Evolutionary conservation across 169 alveolate species (phyloP).

Genomic region (Cytauxzoon felis): DNA sequence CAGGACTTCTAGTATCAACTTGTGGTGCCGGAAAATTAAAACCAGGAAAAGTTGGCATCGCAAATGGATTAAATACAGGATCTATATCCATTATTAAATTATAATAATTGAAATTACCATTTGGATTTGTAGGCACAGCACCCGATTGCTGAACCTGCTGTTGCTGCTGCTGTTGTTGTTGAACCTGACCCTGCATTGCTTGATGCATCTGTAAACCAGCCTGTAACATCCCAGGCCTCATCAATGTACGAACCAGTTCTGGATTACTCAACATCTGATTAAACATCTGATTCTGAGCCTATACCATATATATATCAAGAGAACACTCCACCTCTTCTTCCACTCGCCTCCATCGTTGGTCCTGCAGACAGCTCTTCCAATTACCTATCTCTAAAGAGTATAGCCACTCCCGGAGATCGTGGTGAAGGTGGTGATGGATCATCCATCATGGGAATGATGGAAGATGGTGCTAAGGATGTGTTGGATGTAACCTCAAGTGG

Average conservation of each 20-base stretch:
- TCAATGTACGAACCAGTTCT: slow-evolving; percentile 76
- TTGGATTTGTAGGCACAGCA: too few relatives aligned
- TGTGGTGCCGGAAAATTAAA: slow-evolving; percentile 32
- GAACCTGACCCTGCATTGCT: slow-evolving; percentile 53
- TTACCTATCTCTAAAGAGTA: too few relatives aligned
- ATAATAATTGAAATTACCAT: too few relatives aligned
- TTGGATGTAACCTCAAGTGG: too few relatives aligned
- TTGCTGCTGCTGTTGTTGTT: neutral
- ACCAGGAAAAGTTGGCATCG: slow-evolving; percentile 21
- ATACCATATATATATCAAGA: neutral
- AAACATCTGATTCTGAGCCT: slow-evolving; percentile 75
- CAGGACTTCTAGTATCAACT: slow-evolving; percentile 72
- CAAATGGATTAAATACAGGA: slow-evolving; percentile 12
- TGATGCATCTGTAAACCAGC: slow-evolving; percentile 77
- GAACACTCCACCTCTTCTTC: neutral
- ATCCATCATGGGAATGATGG: too few relatives aligned
- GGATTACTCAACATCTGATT: slow-evolving; percentile 82
- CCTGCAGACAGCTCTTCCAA: too few relatives aligned
- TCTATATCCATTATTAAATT: too few relatives aligned
- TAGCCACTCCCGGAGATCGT: too few relatives aligned
- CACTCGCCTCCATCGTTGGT: too few relatives aligned
- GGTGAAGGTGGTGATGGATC: too few relatives aligned
- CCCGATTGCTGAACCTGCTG: neutral
- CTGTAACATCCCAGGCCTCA: slow-evolving; percentile 75
- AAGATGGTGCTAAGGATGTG: too few relatives aligned